A percentile compares a stretch with the other conserved stretches of the same genome.
Conservation (phyloP, 1,284 basidiomycete species). For the Puccinia triticina region DNA sequence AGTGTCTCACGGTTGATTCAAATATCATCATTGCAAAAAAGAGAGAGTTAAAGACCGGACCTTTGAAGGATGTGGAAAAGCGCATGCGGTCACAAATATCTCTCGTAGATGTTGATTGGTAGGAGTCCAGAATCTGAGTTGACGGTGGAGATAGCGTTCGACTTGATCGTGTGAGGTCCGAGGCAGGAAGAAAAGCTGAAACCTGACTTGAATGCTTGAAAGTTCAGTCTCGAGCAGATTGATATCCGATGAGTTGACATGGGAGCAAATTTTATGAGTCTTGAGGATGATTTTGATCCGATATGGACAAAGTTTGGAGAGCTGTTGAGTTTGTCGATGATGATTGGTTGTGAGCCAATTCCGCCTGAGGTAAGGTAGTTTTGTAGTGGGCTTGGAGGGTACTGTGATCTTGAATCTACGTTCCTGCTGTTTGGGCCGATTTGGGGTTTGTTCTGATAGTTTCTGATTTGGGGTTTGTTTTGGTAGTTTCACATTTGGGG, state of each 20-base stretch:
- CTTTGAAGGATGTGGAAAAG: not conserved
- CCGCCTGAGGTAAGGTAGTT: not conserved
- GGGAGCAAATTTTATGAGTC: not conserved
- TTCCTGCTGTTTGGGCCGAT: too few relatives aligned
- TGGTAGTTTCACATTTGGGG: too few relatives aligned
- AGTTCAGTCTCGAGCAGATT: not conserved
- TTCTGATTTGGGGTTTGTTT: too few relatives aligned
- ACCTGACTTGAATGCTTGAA: not conserved
- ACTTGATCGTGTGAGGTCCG: not conserved
- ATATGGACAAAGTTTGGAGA: not conserved
- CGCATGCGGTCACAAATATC: not conserved
- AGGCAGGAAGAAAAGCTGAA: not conserved
- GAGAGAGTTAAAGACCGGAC: not conserved
- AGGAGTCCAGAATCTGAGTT: conserved; percentile 4
- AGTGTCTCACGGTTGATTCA: not conserved
- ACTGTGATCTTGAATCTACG: too few relatives aligned
- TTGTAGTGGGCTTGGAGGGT: too few relatives aligned
- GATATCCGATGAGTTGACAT: not conserved
- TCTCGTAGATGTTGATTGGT: not conserved
- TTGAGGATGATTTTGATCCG: not conserved
- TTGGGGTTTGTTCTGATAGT: too few relatives aligned
- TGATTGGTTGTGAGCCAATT: not conserved
- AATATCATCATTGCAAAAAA: not conserved
- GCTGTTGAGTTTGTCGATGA: not conserved
- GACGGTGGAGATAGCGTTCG: not conserved